These are phyloP conservation scores for Trichoderma gracile DNA, from an alignment of 2,329 filamentous ascomycete species.

Conservation along the genomic window DNA sequence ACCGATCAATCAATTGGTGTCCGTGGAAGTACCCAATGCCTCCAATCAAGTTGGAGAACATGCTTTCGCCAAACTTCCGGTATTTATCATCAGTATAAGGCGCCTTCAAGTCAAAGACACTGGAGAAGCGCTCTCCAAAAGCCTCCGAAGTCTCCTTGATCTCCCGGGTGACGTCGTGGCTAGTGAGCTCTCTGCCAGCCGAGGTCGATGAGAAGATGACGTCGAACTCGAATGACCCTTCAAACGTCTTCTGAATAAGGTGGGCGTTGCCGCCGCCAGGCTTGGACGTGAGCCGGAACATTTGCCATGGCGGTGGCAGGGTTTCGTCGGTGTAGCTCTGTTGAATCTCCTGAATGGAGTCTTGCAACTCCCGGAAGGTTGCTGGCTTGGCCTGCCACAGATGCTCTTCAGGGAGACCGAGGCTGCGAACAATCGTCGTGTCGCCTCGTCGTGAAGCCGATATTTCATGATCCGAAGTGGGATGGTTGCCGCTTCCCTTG, in stretches of 20 bases:
- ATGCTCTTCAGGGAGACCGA: slow-evolving; percentile 64
- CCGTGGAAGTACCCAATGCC: slow-evolving; percentile 96
- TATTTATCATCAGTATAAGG: slow-evolving; percentile 77
- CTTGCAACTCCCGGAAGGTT: slow-evolving; percentile 56
- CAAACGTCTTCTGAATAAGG: slow-evolving; percentile 86
- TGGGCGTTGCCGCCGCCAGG: slow-evolving; percentile 78
- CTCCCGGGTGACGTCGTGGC: slow-evolving; percentile 67
- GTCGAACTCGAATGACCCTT: slow-evolving; percentile 90
- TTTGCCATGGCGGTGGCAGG: slow-evolving; percentile 80
- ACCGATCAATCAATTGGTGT: slow-evolving; percentile 83
- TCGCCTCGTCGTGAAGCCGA: slow-evolving; percentile 70
- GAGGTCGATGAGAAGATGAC: slow-evolving; percentile 84
- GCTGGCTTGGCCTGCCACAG: slow-evolving; percentile 82
- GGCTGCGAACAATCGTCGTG: slow-evolving; percentile 72
- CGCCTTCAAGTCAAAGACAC: slow-evolving; percentile 64
- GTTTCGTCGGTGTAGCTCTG: slow-evolving; percentile 56
- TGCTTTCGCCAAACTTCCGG: slow-evolving; percentile 76
- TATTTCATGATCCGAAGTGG: slow-evolving; percentile 64
- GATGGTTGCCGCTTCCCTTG: slow-evolving; percentile 64
- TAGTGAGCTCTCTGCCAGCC: slow-evolving; percentile 54
- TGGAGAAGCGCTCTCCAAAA: slow-evolving; percentile 74
- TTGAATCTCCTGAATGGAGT: slow-evolving; percentile 51
- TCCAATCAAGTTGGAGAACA: slow-evolving; percentile 92
- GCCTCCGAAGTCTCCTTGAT: slow-evolving; percentile 65
- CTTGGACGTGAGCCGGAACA: slow-evolving; percentile 74